These are phyloP conservation scores for Hysterium pulicare DNA, from an alignment of 2,329 filamentous ascomycete species.

Conservation along the genomic window DNA sequence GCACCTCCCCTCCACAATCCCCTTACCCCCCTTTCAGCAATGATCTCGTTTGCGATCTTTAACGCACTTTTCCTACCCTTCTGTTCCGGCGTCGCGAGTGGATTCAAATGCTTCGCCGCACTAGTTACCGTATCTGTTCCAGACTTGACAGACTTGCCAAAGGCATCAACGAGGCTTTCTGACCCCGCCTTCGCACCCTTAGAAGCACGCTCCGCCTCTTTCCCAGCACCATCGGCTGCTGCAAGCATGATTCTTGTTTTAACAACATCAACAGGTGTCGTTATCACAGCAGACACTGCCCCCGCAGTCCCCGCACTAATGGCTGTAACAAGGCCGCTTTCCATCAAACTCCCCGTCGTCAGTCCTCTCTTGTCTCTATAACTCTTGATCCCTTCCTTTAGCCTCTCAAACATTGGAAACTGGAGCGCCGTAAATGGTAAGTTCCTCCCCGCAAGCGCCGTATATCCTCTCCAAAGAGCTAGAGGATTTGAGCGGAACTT, in stretches of 20 bases:
- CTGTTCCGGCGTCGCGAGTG: constrained; percentile 20
- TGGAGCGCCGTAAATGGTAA: constrained; percentile 84
- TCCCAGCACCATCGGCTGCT: constrained; percentile 22
- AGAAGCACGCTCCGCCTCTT: constrained; percentile 10
- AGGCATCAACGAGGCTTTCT: constrained; percentile 35
- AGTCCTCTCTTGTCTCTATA: constrained; percentile 40
- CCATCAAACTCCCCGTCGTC: constrained; percentile 49
- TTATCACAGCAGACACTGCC: constrained; percentile 71
- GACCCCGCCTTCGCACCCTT: constrained; percentile 14
- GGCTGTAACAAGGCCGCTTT: constrained; percentile 70
- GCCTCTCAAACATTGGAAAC: constrained; percentile 79
- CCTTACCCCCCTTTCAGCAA: constrained; percentile 62
- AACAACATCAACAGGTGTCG: constrained; percentile 83
- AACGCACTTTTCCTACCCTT: constrained; percentile 43
- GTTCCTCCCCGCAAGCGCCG: constrained; percentile 76
- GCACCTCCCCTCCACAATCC: constrained; percentile 76
- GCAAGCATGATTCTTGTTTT: constrained; percentile 87
- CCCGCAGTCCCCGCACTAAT: constrained; percentile 71
- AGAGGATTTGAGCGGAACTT: constrained; percentile 56
- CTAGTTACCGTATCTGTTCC: constrained; percentile 29
- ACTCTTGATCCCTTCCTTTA: constrained; percentile 55
- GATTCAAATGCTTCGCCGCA: constrained; percentile 23
- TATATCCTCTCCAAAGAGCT: constrained; percentile 67
- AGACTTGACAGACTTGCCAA: constrained; percentile 37
- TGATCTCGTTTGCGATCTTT: constrained; percentile 62